Evolutionary conservation across 208 protist species (phyloP).

Genomic region (Trypanosoma cruzi): DNA sequence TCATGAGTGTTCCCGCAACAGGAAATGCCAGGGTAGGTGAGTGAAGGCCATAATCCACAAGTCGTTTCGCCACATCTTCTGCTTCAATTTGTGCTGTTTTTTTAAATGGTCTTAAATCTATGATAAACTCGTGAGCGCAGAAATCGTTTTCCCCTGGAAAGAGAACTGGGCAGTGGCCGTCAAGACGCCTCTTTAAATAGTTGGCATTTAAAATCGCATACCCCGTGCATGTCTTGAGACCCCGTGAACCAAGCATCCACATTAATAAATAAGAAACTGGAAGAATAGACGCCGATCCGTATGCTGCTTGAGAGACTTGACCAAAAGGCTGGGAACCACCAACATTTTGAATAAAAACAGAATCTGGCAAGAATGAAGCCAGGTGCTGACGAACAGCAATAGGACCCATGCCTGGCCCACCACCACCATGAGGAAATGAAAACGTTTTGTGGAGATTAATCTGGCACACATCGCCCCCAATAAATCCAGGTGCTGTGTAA

Average conservation of each 20-base stretch:
- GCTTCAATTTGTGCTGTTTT: slow-evolving; percentile 92
- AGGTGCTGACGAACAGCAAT: slow-evolving; percentile 95
- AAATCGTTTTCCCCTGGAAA: slow-evolving; percentile 85
- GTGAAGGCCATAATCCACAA: slow-evolving; percentile 98
- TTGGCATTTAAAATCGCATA: slow-evolving; percentile 98
- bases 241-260: slow-evolving; percentile 93
- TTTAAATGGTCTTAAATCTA: slow-evolving; percentile 95
- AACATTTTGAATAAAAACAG: slow-evolving; percentile 59
- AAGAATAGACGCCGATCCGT: slow-evolving; percentile 93
- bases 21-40: slow-evolving; percentile 97
- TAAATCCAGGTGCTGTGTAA: slow-evolving; percentile 94
- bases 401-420: slow-evolving; percentile 97
- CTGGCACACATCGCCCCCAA: slow-evolving; percentile 98
- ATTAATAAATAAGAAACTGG: slow-evolving; percentile 97
- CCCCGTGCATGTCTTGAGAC: slow-evolving; percentile 91
- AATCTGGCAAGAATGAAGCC: slow-evolving; percentile 92
- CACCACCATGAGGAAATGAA: slow-evolving; percentile 96
- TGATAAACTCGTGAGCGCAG: slow-evolving; percentile 98
- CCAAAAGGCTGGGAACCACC: slow-evolving; percentile 84
- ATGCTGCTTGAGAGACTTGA: slow-evolving; percentile 94
- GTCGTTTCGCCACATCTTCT: slow-evolving; percentile 98
- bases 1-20: slow-evolving; percentile 94
- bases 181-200: slow-evolving; percentile 96
- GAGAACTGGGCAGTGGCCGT: slow-evolving; percentile 95
- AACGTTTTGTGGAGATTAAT: slow-evolving; percentile 99